Percentiles rank a stretch among this genome's conserved stretches.
phyloP scores from a whole-genome alignment of 495 filamentous ascomycete genomes.

The Bacidia rubella region DNA sequence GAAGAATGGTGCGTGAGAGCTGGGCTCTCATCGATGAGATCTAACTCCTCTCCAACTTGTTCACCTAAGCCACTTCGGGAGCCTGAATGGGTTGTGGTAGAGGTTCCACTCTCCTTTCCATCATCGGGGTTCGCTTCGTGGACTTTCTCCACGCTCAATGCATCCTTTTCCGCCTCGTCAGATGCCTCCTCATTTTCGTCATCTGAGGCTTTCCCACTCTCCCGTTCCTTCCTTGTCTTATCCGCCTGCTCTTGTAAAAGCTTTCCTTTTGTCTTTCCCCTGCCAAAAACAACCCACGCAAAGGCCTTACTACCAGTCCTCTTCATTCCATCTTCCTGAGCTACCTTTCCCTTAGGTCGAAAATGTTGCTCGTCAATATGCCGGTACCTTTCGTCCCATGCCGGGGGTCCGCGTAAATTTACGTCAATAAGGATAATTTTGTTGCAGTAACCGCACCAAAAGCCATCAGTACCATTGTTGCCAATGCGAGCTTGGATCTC shows the following conservation, averaged over 20 bases:
- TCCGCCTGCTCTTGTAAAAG: neutral
- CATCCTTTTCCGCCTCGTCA: conserved; percentile 2
- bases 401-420: conserved; percentile 32
- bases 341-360: conserved; percentile 26
- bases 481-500: conserved; percentile 49
- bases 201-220: neutral
- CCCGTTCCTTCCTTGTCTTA: neutral
- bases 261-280: neutral
- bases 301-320: neutral
- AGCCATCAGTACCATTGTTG: conserved; percentile 50
- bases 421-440: conserved; percentile 41
- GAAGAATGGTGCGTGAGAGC: no score
- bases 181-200: neutral
- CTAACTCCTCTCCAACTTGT: no score
- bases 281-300: neutral
- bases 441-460: conserved; percentile 86
- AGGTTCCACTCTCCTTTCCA: no score
- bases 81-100: no score
- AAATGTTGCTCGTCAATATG: conserved; percentile 75
- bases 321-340: neutral
- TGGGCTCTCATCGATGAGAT: no score
- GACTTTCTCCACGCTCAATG: no score
- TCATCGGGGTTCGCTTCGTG: no score
- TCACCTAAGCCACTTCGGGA: no score
- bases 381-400: conserved; percentile 66